Percentiles rank a stretch among this genome's conserved stretches.
Conservation (phyloP, 2,329 filamentous ascomycete genomes). For the Anthostomella pinea region DNA sequence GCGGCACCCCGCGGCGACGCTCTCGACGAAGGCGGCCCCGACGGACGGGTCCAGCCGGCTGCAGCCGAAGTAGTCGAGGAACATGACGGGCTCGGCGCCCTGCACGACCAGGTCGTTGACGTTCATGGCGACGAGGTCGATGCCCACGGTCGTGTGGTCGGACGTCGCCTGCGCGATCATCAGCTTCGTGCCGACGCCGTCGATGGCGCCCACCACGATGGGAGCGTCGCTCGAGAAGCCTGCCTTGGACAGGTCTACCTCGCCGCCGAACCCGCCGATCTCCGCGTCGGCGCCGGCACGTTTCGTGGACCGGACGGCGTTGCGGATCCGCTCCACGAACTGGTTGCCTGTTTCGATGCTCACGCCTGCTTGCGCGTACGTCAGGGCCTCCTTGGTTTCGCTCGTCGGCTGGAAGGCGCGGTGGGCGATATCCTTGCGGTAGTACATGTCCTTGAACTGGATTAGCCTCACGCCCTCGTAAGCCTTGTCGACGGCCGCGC, state of each 20-base stretch:
- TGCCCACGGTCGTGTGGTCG: slow-evolving; percentile 91
- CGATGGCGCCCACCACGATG: slow-evolving; percentile 88
- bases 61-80: slow-evolving; percentile 97
- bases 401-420: slow-evolving; percentile 56
- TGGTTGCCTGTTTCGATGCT: slow-evolving; percentile 93
- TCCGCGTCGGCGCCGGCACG: slow-evolving; percentile 86
- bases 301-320: slow-evolving; percentile 78
- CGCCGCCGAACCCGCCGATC: slow-evolving; percentile 93
- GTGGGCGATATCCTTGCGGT: slow-evolving; percentile 87
- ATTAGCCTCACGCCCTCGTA: slow-evolving; percentile 80
- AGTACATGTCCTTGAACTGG: slow-evolving; percentile 86
- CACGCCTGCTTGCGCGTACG: slow-evolving; percentile 90
- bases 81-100: slow-evolving; percentile 90
- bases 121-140: slow-evolving; percentile 98
- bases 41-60: slow-evolving; percentile 76
- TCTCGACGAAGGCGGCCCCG: slow-evolving; percentile 83
- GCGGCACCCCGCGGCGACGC: slow-evolving; percentile 83
- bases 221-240: slow-evolving; percentile 69
- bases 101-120: slow-evolving; percentile 97
- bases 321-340: slow-evolving; percentile 89
- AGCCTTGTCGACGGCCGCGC: slow-evolving; percentile 81
- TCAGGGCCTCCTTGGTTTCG: slow-evolving; percentile 57
- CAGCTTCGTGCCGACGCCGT: slow-evolving; percentile 95
- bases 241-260: slow-evolving; percentile 72
- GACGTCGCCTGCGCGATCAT: slow-evolving; percentile 89